Evolutionary conservation across 1,284 basidiomycete genomes (phyloP).

Genomic region (Rhodofomes roseus): DNA sequence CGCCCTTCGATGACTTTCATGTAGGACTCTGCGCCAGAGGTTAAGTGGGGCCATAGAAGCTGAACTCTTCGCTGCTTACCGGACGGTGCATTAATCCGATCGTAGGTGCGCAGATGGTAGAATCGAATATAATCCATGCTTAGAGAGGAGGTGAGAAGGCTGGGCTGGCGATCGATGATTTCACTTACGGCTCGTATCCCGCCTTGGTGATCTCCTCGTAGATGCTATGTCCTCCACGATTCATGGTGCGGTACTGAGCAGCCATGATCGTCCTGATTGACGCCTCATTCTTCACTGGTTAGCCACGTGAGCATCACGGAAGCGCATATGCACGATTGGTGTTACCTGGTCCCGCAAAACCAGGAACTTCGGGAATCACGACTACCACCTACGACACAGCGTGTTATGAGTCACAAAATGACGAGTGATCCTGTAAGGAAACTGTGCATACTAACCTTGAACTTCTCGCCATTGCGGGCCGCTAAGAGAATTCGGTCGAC

Average conservation of each 20-base stretch:
- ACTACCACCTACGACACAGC: conserved; percentile 58
- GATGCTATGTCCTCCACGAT: conserved; percentile 82
- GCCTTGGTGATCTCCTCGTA: conserved; percentile 79
- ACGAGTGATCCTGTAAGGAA: too few relatives aligned
- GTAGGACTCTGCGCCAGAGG: conserved; percentile 37
- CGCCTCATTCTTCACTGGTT: conserved; percentile 65
- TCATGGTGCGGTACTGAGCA: conserved; percentile 82
- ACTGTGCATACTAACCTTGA: conserved; percentile 54
- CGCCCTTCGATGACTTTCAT: conserved; percentile 70
- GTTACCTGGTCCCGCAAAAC: conserved; percentile 59
- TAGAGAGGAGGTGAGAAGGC: conserved; percentile 4
- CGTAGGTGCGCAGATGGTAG: conserved; percentile 88
- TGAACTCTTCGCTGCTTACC: conserved; percentile 33
- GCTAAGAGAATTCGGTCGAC: conserved; percentile 86
- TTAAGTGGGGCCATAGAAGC: neutral
- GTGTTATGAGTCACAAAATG: neutral
- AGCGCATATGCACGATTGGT: neutral
- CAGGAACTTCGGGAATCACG: conserved; percentile 80
- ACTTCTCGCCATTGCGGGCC: conserved; percentile 64
- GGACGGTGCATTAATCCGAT: conserved; percentile 83
- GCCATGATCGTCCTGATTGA: conserved; percentile 81
- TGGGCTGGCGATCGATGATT: neutral
- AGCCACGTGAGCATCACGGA: neutral
- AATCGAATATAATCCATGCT: conserved; percentile 81
- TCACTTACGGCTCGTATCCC: conserved; percentile 84